Evolutionary conservation across 2,329 filamentous ascomycete species (phyloP).

Genomic region (Aspergillus spinulosporus): DNA sequence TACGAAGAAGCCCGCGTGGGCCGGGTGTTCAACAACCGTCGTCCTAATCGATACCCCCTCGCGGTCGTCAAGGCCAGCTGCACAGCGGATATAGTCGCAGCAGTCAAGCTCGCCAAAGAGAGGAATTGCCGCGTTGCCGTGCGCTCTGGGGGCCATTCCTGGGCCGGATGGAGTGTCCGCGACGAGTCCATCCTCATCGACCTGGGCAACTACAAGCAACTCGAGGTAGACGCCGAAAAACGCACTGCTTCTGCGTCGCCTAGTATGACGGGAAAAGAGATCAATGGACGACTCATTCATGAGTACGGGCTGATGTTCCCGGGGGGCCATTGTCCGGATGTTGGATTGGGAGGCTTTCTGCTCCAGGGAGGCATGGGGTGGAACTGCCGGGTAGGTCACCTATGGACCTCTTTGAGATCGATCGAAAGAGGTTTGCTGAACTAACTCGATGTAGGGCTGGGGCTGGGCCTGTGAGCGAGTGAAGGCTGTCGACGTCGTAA

Average conservation of each 20-base stretch:
- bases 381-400: slow-evolving; percentile 51
- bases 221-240: slow-evolving; percentile 44
- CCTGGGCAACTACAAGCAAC: slow-evolving; percentile 39
- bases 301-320: slow-evolving; percentile 50
- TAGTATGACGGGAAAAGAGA: slow-evolving; percentile 47
- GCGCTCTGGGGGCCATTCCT: slow-evolving; percentile 52
- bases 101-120: slow-evolving; percentile 42
- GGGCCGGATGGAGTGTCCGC: slow-evolving; percentile 53
- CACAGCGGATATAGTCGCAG: slow-evolving; percentile 38
- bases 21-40: slow-evolving; percentile 51
- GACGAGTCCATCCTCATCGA: slow-evolving; percentile 50
- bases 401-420: too few species aligned
- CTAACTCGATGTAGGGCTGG: slow-evolving; percentile 46
- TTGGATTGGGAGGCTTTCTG: slow-evolving; percentile 58
- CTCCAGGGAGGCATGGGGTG: slow-evolving; percentile 51
- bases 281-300: slow-evolving; percentile 22
- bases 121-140: slow-evolving; percentile 45
- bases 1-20: slow-evolving; percentile 43
- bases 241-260: slow-evolving; percentile 47
- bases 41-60: slow-evolving; percentile 42
- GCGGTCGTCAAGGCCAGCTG: slow-evolving; percentile 45
- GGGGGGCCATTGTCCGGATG: slow-evolving; percentile 58
- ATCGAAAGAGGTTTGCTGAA: too few species aligned
- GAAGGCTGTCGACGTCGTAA: slow-evolving; percentile 50
- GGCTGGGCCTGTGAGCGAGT: slow-evolving; percentile 56